Evolutionary conservation across 306 rosid genomes (phyloP).

Genomic region (Phaseolus lunatus): DNA sequence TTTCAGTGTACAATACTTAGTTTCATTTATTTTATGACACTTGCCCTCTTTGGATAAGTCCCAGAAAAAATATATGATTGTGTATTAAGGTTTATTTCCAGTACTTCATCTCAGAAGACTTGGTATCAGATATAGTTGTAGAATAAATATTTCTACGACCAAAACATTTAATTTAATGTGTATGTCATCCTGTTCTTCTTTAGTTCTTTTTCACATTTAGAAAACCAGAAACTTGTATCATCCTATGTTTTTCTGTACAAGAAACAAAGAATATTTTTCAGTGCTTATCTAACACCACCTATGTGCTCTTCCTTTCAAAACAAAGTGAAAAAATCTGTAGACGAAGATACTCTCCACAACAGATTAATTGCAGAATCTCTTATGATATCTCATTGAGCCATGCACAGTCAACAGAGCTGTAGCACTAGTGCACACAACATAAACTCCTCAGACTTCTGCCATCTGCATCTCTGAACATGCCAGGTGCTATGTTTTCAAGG

Average conservation of each 20-base stretch:
- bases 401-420: slow-evolving; percentile 6
- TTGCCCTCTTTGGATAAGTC: neutral
- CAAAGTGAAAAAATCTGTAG: neutral
- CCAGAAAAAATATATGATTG: neutral
- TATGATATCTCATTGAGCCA: slow-evolving; percentile 21
- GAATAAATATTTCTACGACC: slow-evolving; percentile 21
- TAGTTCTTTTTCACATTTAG: slow-evolving; percentile 15
- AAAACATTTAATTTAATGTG: slow-evolving; percentile 30
- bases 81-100: neutral
- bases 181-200: slow-evolving; percentile 38
- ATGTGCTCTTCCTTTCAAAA: slow-evolving; percentile 41
- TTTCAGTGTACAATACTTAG: no score
- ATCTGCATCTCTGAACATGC: slow-evolving; percentile 20
- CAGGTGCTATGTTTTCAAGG: slow-evolving; percentile 38
- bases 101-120: neutral
- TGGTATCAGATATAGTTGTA: slow-evolving; percentile 28
- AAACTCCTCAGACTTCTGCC: slow-evolving; percentile 8
- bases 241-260: slow-evolving; percentile 64
- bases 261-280: slow-evolving; percentile 45
- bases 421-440: neutral
- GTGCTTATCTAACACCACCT: slow-evolving; percentile 45
- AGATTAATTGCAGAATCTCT: slow-evolving; percentile 38
- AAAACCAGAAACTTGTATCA: slow-evolving; percentile 43
- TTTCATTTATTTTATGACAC: slow-evolving; percentile 15
- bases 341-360: slow-evolving; percentile 34